Evolutionary conservation across 768 basidiomycete genomes (phyloP).

Genomic region (Podaxis sp.): DNA sequence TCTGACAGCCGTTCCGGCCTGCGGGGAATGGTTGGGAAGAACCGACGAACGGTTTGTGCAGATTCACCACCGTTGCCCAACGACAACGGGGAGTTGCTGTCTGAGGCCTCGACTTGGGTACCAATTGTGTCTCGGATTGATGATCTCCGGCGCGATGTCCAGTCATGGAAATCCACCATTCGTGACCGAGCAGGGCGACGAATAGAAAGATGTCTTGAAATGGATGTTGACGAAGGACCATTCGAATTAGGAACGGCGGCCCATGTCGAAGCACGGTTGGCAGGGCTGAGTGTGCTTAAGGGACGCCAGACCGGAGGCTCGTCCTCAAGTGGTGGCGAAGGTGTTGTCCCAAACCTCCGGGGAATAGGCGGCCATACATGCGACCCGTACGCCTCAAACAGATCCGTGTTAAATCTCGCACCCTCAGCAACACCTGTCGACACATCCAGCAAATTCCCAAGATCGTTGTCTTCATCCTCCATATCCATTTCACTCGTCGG

Average conservation of each 20-base stretch:
- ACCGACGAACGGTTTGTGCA: slow-evolving; percentile 10
- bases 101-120: slow-evolving; percentile 23
- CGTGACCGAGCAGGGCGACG: slow-evolving; percentile 54
- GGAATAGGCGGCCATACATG: slow-evolving; percentile 19
- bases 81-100: slow-evolving; percentile 12
- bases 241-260: slow-evolving; percentile 17
- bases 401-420: slow-evolving; percentile 50
- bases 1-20: slow-evolving; percentile 3
- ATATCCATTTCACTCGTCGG: slow-evolving; percentile 58
- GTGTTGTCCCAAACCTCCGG: slow-evolving; percentile 20
- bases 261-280: slow-evolving; percentile 1
- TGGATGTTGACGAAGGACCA: slow-evolving; percentile 18
- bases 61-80: slow-evolving; percentile 1
- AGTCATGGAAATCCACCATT: slow-evolving; percentile 68
- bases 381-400: slow-evolving; percentile 58
- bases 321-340: slow-evolving; percentile 28
- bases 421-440: slow-evolving; percentile 42
- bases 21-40: slow-evolving; percentile 10
- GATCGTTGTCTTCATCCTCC: slow-evolving; percentile 68
- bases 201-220: slow-evolving; percentile 56
- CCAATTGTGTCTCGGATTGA: slow-evolving; percentile 33
- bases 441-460: slow-evolving; percentile 40
- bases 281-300: not conserved
- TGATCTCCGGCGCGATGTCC: slow-evolving; percentile 60
- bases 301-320: slow-evolving; percentile 5